Evolutionary conservation across 2,329 filamentous ascomycete species (phyloP), one percentile per base, ranked within the genome.

Genomic region (Purpureocillium takamizusanense): DNA sequence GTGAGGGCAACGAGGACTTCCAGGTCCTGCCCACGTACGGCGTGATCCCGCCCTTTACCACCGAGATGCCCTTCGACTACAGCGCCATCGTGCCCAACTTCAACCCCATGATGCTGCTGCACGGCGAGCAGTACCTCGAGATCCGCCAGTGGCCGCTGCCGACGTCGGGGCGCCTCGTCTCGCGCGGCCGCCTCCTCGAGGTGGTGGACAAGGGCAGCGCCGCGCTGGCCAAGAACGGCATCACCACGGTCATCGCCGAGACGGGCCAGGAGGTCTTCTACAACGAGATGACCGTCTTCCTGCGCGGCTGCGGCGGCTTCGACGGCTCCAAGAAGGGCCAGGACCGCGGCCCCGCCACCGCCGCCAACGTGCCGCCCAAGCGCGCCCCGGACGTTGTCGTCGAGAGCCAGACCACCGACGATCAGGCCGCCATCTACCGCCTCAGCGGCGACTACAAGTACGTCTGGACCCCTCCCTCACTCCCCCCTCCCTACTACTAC

Each of bases 111-210:
- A 95, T 95, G 88, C 79, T 98, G 36, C 83, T 98, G 17, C 92
- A 98, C 68, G 92, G 92, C 57, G 92, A 98, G 72, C 92, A 98
- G 65, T 98, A 89, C 67, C 86, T 98, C 47, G 92, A 98, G 66
- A 76, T 98, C 55, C 80, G 82, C 58, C 87, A 90, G 63, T 94
- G 81, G 69, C 92, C 92, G 31, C 84, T 97, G 52, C 90, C 90
- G 28, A 95, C 89, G 25, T 75, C 81, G 39, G 88, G 76, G 36
- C 81, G 78, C 41, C 81, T 94, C 36, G 62, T 85, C 51, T 86
- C 83, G 41, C 78, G 80, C 55, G 83, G 80, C 42, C 81, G 81
- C 60, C 81, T 98, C 41, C 77, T 98, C 45, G 92, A 98, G 61
- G 90, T 97, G 9, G 77, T 95, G 35, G 92, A 98, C 71, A 98